A percentile compares a stretch with the other conserved stretches of the same genome.
Conservation (phyloP, 2,329 filamentous ascomycete genomes). For the Fusarium liriodendri region DNA sequence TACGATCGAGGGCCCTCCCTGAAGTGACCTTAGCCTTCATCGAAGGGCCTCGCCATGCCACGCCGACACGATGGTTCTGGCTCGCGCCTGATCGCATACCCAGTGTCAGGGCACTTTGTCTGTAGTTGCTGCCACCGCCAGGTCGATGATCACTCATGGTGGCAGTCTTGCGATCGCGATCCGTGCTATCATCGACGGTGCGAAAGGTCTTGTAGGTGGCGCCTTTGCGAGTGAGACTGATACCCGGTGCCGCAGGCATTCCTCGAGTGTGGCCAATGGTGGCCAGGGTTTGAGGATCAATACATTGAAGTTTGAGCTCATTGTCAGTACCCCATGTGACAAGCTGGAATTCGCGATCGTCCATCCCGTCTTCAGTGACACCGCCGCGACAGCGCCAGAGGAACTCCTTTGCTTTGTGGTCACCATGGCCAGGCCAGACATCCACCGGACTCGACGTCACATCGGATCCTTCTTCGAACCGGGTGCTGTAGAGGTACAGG, state of each 20-base stretch:
- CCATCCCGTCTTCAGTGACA: slow-evolving; percentile 73
- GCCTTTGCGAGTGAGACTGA: slow-evolving; percentile 83
- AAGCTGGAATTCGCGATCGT: slow-evolving; percentile 90
- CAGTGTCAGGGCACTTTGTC: slow-evolving; percentile 57
- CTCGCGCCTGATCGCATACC: slow-evolving; percentile 54
- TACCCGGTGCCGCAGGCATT: slow-evolving; percentile 68
- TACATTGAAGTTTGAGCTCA: slow-evolving; percentile 80
- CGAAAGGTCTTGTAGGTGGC: slow-evolving; percentile 88
- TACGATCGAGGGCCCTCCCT: slow-evolving; percentile 57
- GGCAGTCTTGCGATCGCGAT: slow-evolving; percentile 67
- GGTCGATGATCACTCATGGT: slow-evolving; percentile 72
- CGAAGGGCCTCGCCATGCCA: slow-evolving; percentile 66
- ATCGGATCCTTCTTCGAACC: slow-evolving; percentile 59
- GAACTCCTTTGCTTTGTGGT: slow-evolving; percentile 86
- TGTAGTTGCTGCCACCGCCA: slow-evolving; percentile 54
- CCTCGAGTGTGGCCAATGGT: slow-evolving; percentile 81
- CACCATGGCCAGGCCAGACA: slow-evolving; percentile 71
- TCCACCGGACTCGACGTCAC: slow-evolving; percentile 61
- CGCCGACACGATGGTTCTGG: slow-evolving; percentile 45
- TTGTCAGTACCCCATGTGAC: slow-evolving; percentile 94
- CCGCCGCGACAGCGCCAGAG: slow-evolving; percentile 84
- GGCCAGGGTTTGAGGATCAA: slow-evolving; percentile 72
- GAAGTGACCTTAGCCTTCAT: slow-evolving; percentile 66
- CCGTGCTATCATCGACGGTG: slow-evolving; percentile 70
- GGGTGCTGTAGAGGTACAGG: slow-evolving; percentile 84